Base-by-base conservation (phyloP, 495 filamentous ascomycete genomes). In the Rhypophila decipiens region DNA sequence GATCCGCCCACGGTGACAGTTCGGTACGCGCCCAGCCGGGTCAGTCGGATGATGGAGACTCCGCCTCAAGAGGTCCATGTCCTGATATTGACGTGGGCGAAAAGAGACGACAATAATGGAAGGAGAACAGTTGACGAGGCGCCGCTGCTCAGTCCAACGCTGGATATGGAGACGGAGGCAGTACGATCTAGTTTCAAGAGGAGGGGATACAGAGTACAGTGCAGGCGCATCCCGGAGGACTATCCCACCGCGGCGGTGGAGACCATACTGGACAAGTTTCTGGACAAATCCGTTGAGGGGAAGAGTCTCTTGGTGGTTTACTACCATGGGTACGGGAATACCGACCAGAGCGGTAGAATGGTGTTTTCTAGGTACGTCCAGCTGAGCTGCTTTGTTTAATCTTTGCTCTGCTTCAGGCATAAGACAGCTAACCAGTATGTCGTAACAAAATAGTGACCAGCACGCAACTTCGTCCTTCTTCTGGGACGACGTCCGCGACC, bases 401-500 rank as follows among this genome's bases (percentile, higher is more conserved):
- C 8, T 18, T 5, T 17, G 8, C 5, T 38, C 35, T 38, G 5
- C 18, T 38, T 5, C 5, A 38, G n/a, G 8, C 35, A 2, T n/a
- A 39, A 27, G 11, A 15, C 13, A 22, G 23, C n/a, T 2, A 13
- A 2, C 18, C 4, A 22, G 20, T 10, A 17, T 38, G 24, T 19
- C 34, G 23, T 44, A 19, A 39, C 19, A 36, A 10, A 49, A 37
- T 17, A 46, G 37, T 5, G n/a, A 7, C 21, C 24, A 38, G 1
- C 46, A 37, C 1, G 49, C 24, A 8, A 52, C 33, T 4, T 37
- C n/a, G n/a, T n/a, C 23, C 4, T 58, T 61, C 49, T 59, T 52
- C 47, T 63, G 58, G 60, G 52, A 61, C 19, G 60, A 63, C 43
- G 49, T 63, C 18, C 45, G 60, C 12, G 58, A 61, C 21, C 52